These are phyloP conservation scores for Trypanosoma conorhini DNA, from an alignment of 208 protist species.

Conservation along the genomic window DNA sequence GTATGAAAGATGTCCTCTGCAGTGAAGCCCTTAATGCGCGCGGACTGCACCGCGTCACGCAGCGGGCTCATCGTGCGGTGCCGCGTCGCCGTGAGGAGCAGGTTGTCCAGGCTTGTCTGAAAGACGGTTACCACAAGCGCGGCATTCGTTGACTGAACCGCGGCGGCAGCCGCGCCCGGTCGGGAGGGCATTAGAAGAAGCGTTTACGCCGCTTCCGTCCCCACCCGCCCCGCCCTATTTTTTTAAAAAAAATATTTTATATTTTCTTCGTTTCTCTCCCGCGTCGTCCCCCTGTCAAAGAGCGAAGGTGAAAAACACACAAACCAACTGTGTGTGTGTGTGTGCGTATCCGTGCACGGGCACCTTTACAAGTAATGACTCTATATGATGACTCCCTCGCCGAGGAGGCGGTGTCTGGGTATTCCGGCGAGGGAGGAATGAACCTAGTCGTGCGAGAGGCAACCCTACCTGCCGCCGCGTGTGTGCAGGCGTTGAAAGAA, in stretches of 20 bases:
- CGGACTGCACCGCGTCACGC: constrained; percentile 52
- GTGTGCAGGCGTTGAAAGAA: too few species aligned
- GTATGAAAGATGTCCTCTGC: constrained; percentile 54
- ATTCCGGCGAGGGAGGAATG: neutral
- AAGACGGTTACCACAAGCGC: constrained; percentile 35
- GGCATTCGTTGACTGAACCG: neutral
- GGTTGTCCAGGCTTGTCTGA: constrained; percentile 47
- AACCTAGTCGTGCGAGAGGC: neutral
- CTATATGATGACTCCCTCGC: neutral
- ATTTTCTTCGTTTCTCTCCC: neutral
- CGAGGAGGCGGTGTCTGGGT: too few species aligned
- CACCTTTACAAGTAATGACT: neutral
- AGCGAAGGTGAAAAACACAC: too few species aligned
- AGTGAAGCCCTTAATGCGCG: constrained; percentile 44
- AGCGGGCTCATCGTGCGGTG: constrained; percentile 43
- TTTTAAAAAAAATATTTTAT: neutral
- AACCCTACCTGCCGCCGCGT: too few species aligned
- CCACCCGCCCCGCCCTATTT: neutral
- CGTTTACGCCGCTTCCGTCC: neutral
- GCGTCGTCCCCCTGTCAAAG: neutral
- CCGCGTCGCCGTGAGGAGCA: constrained; percentile 54
- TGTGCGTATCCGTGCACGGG: neutral
- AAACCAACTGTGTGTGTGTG: too few species aligned
- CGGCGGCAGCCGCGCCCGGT: neutral
- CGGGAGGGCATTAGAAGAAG: neutral